Conservation (phyloP, 139 green algal species). For the Mesotaenium endlicherianum region DNA sequence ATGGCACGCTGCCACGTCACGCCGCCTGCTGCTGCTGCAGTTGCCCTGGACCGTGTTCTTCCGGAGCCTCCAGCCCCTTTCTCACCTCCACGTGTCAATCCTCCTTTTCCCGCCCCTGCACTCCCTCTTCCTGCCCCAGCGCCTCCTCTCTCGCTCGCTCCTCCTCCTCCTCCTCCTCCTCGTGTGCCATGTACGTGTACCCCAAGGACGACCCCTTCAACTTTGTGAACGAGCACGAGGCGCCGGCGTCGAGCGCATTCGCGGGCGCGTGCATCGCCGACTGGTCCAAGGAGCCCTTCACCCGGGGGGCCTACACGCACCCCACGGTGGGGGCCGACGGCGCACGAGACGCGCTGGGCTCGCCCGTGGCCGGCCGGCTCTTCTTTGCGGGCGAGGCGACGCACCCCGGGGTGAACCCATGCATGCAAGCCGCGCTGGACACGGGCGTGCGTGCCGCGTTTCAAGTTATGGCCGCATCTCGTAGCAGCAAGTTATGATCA, state of each 20-base stretch:
- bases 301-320: constrained; percentile 75
- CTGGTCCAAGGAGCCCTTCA: constrained; percentile 69
- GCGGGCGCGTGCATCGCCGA: constrained; percentile 61
- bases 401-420: constrained; percentile 75
- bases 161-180: no score
- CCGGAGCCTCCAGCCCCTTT: no score
- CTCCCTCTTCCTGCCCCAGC: no score
- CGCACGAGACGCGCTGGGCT: constrained; percentile 62
- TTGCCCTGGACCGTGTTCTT: no score
- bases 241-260: not conserved
- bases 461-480: not conserved
- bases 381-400: constrained; percentile 86
- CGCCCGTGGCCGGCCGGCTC: constrained; percentile 58
- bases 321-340: constrained; percentile 62
- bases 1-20: no score
- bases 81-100: no score
- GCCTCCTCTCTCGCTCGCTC: no score
- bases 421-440: constrained; percentile 75
- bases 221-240: no score
- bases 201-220: no score
- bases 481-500: constrained; percentile 1
- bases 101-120: no score
- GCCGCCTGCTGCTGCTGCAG: no score
- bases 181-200: no score
- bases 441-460: constrained; percentile 68